These are phyloP conservation scores for Selaginella tamariscina DNA, from an alignment of 75 land plant species.

Conservation along the genomic window DNA sequence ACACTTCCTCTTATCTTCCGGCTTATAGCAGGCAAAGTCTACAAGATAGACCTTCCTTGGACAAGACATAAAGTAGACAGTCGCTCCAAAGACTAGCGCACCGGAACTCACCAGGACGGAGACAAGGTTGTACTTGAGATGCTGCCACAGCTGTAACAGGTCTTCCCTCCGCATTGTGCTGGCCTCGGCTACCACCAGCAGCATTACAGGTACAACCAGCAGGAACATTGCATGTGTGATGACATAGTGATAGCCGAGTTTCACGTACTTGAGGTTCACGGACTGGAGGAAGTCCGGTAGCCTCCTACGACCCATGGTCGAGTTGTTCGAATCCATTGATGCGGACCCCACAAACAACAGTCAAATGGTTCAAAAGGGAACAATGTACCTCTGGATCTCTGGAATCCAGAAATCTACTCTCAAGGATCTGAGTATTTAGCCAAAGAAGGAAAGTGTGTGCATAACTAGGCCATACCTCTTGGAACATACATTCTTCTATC, in stretches of 20 bases:
- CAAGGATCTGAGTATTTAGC: no score
- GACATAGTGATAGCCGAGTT: constrained; percentile 58
- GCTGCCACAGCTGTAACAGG: constrained; percentile 55
- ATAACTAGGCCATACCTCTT: no score
- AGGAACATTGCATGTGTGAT: constrained; percentile 59
- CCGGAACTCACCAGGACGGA: constrained; percentile 40
- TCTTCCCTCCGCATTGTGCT: constrained; percentile 51
- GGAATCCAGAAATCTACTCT: no score
- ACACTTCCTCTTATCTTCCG: constrained; percentile 26
- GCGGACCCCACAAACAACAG: no score
- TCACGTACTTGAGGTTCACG: constrained; percentile 75
- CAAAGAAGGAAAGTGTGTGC: no score
- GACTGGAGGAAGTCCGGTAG: constrained; percentile 73
- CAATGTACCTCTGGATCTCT: no score
- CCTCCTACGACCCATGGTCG: no score
- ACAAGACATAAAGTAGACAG: constrained; percentile 51
- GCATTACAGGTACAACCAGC: constrained; percentile 43
- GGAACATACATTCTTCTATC: no score
- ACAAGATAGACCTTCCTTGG: constrained; percentile 57
- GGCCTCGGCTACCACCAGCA: constrained; percentile 54
- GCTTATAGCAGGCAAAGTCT: constrained; percentile 66
- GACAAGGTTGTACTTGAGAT: constrained; percentile 42
- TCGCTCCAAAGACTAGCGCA: constrained; percentile 43
- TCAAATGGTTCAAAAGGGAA: no score
- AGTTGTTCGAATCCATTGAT: no score